A percentile compares a stretch with the other conserved stretches of the same genome.
phyloP scores from a whole-genome alignment of 2,329 filamentous ascomycete genomes.

The Tolypocladium capitatum region DNA sequence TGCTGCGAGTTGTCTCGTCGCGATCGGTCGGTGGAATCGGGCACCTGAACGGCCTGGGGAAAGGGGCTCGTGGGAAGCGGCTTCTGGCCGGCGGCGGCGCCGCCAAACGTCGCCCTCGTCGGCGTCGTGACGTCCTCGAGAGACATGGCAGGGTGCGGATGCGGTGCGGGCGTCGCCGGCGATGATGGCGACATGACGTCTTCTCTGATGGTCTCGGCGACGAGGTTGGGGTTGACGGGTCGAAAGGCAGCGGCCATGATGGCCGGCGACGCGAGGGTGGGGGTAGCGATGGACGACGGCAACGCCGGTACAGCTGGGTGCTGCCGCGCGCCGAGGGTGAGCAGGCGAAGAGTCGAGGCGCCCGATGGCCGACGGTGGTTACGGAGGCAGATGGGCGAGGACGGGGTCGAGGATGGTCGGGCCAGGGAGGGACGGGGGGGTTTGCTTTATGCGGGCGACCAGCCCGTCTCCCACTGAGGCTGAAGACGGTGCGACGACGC shows the following conservation, averaged over 20 bases:
- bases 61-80: conserved; percentile 41
- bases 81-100: conserved; percentile 31
- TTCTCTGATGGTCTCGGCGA: conserved; percentile 18
- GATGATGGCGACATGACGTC: conserved; percentile 23
- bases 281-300: conserved; percentile 1
- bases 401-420: conserved; percentile 3
- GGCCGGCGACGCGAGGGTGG: conserved; percentile 9
- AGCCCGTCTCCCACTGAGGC: conserved; percentile 9
- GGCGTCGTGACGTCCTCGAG: conserved; percentile 45
- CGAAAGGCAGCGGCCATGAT: conserved; percentile 35
- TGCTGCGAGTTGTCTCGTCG: conserved; percentile 41
- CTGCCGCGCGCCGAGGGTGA: background rate
- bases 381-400: conserved; percentile 4
- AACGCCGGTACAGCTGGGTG: background rate
- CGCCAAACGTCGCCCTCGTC: conserved; percentile 42
- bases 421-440: conserved; percentile 4
- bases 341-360: background rate
- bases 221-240: conserved; percentile 30
- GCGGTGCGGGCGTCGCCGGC: conserved; percentile 18
- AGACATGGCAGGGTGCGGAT: conserved; percentile 11
- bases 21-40: conserved; percentile 27
- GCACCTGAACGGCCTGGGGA: conserved; percentile 34
- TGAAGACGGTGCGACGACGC: conserved; percentile 13
- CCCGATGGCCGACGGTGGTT: background rate
- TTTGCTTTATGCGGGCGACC: conserved; percentile 6